Conservation (phyloP, 177 flowering plant species). For the Vitis hybrid region DNA sequence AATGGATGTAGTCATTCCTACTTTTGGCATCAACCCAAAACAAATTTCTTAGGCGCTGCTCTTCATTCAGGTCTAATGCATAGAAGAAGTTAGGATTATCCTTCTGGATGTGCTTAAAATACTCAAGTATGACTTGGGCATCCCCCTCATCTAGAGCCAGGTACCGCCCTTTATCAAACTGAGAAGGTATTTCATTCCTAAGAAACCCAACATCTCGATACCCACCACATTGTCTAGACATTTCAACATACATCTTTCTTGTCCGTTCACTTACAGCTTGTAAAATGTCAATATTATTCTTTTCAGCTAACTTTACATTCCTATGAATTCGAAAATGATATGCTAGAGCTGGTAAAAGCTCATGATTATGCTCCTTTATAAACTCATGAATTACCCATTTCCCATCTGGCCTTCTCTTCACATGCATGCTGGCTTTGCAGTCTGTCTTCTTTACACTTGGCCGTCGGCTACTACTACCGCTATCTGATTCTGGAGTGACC, state of each 20-base stretch:
- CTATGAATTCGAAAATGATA: constrained; percentile 55
- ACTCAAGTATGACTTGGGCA: constrained; percentile 49
- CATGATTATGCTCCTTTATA: constrained; percentile 59
- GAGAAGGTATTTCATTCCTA: constrained; percentile 18
- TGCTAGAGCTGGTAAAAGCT: constrained; percentile 54
- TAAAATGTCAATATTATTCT: constrained; percentile 50
- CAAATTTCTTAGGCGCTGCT: constrained; percentile 46
- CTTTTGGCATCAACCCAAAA: constrained; percentile 67
- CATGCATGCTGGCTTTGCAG: constrained; percentile 64
- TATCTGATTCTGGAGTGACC: constrained; percentile 44
- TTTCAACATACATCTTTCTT: constrained; percentile 48
- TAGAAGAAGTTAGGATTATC: constrained; percentile 55
- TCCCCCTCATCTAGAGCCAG: constrained; percentile 52
- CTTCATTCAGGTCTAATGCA: constrained; percentile 55
- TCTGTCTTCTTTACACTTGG: constrained; percentile 50
- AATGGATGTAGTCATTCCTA: constrained; percentile 43
- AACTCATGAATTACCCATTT: constrained; percentile 57
- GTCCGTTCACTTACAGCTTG: constrained; percentile 51
- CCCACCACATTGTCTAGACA: constrained; percentile 44
- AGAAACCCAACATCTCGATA: constrained; percentile 23
- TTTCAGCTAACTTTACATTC: constrained; percentile 46
- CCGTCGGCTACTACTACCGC: constrained; percentile 37
- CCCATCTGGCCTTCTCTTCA: constrained; percentile 55
- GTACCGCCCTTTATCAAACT: constrained; percentile 34
- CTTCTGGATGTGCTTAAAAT: constrained; percentile 51